Conservation (phyloP, 2,329 filamentous ascomycete species). For the Aspergillus clavatus region DNA sequence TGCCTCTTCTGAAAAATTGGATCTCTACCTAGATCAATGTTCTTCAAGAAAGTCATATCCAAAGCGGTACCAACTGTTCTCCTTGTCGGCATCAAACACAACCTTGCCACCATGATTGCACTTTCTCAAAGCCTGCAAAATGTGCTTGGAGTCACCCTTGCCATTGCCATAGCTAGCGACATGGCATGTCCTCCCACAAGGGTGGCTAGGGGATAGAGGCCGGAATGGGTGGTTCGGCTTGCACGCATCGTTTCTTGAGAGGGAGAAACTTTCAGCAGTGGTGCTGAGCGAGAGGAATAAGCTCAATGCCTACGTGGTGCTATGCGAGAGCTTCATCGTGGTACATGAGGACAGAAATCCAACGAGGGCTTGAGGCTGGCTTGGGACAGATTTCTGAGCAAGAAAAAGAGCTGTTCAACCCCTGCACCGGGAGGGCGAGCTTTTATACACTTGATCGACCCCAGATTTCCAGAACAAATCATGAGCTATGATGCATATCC, state of each 20-base stretch:
- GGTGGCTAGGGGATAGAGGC: slow-evolving; percentile 23
- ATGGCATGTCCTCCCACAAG: slow-evolving; percentile 26
- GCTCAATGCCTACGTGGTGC: slow-evolving; percentile 19
- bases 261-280: slow-evolving; percentile 15
- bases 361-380: background rate
- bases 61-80: slow-evolving; percentile 62
- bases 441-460: background rate
- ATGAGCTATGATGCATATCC: background rate
- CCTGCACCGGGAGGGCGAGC: background rate
- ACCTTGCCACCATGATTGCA: slow-evolving; percentile 63
- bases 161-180: slow-evolving; percentile 26
- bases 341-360: background rate
- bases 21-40: slow-evolving; percentile 55
- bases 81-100: slow-evolving; percentile 51
- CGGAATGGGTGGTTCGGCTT: slow-evolving; percentile 27
- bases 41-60: slow-evolving; percentile 59
- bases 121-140: slow-evolving; percentile 52
- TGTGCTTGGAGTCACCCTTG: slow-evolving; percentile 47
- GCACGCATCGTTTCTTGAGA: slow-evolving; percentile 22
- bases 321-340: slow-evolving; percentile 24
- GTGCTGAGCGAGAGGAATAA: slow-evolving; percentile 18
- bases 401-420: background rate
- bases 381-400: background rate
- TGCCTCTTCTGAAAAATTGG: background rate
- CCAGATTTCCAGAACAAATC: background rate